phyloP scores from a whole-genome alignment of 805 yeast species.

The Saturnispora galanensis region DNA sequence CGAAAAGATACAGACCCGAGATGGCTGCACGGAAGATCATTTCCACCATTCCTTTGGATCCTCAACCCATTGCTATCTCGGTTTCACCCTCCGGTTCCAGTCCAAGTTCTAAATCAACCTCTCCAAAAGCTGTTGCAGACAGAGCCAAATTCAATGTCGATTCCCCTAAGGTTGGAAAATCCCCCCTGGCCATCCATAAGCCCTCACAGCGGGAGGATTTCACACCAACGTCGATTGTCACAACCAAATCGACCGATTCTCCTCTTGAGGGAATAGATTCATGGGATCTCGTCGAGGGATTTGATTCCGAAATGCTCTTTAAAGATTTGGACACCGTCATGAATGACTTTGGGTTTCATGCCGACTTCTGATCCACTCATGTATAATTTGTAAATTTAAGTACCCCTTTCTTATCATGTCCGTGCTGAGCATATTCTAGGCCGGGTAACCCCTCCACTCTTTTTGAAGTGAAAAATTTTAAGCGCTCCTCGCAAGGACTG shows the following conservation, averaged over 20 bases:
- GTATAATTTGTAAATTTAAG: background rate
- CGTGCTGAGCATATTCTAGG: background rate
- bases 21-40: slow-evolving; percentile 66
- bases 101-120: slow-evolving; percentile 11
- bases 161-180: slow-evolving; percentile 4
- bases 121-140: slow-evolving; percentile 11
- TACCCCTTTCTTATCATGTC: background rate
- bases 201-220: background rate
- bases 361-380: slow-evolving; percentile 24
- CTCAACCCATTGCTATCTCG: slow-evolving; percentile 53
- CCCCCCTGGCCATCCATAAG: slow-evolving; percentile 6
- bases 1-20: slow-evolving; percentile 29
- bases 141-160: slow-evolving; percentile 9
- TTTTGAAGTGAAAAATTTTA: slow-evolving; percentile 1
- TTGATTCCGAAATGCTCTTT: slow-evolving; percentile 53
- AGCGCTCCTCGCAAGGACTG: background rate
- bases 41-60: slow-evolving; percentile 73
- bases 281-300: slow-evolving; percentile 29
- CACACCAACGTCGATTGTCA: background rate
- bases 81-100: slow-evolving; percentile 16
- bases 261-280: slow-evolving; percentile 22
- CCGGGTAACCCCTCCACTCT: slow-evolving; percentile 3
- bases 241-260: background rate
- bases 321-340: slow-evolving; percentile 80
- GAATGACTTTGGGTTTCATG: slow-evolving; percentile 88